These are phyloP conservation scores for Avena eriantha DNA, from an alignment of 176 grass and related monocot genomes.

Conservation along the genomic window DNA sequence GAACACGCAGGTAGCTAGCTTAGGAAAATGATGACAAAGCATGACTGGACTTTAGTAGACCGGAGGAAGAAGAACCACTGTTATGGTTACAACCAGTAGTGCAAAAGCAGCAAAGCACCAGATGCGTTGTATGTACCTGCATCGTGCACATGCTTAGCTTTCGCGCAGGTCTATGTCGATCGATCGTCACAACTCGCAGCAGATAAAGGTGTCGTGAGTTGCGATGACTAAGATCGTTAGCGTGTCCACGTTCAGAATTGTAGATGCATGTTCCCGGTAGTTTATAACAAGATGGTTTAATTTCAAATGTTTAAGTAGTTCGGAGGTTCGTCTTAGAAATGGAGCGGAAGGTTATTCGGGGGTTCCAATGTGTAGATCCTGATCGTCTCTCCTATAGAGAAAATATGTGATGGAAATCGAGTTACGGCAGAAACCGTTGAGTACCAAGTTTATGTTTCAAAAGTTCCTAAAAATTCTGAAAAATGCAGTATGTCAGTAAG, in stretches of 20 bases:
- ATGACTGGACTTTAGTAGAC: conserved; percentile 26
- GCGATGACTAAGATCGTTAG: neutral
- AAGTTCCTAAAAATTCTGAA: no score
- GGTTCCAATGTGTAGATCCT: no score
- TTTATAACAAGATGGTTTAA: neutral
- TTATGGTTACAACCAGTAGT: conserved; percentile 41
- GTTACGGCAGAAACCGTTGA: no score
- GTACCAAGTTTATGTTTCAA: no score
- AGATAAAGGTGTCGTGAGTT: neutral
- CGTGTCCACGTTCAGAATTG: neutral
- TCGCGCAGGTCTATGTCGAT: neutral
- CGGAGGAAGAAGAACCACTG: conserved; percentile 33
- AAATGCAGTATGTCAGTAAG: no score
- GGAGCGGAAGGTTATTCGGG: neutral
- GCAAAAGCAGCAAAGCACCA: conserved; percentile 28
- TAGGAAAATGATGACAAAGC: conserved; percentile 36
- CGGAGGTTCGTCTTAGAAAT: neutral
- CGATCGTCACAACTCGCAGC: neutral
- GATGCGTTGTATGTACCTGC: neutral
- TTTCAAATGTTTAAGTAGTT: neutral
- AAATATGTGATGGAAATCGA: no score
- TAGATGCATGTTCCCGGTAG: neutral
- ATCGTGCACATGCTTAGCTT: neutral
- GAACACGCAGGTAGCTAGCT: conserved; percentile 17
- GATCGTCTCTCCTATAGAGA: no score